Evolutionary conservation across 2,329 filamentous ascomycete species (phyloP).

Genomic region (Fusarium nygamai): DNA sequence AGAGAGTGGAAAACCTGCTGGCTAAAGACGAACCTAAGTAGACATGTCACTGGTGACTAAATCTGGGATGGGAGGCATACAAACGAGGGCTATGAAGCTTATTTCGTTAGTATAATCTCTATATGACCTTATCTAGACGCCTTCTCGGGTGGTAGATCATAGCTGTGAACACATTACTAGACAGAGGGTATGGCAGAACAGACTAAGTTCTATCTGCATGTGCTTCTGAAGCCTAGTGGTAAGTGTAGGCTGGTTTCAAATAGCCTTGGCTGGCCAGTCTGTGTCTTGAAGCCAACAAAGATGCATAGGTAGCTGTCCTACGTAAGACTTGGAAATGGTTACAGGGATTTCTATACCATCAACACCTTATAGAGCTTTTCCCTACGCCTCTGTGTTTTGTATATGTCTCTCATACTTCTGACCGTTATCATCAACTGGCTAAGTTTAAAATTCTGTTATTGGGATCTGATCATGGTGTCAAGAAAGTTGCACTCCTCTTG

Average conservation of each 20-base stretch:
- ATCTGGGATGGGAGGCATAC: background rate
- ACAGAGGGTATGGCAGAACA: background rate
- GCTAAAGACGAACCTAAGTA: conserved; percentile 37
- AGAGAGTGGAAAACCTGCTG: conserved; percentile 64
- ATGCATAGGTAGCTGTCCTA: background rate
- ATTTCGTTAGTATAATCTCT: background rate
- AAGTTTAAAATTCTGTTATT: background rate
- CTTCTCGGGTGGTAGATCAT: background rate
- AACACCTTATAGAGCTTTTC: background rate
- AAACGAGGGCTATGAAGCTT: background rate
- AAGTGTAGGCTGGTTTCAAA: background rate
- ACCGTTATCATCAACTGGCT: background rate
- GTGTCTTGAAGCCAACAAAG: background rate
- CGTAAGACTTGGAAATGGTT: background rate
- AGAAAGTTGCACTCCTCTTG: background rate
- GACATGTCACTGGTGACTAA: background rate
- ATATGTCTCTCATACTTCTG: background rate
- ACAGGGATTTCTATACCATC: background rate
- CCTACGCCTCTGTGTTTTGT: background rate
- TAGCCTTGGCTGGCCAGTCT: background rate
- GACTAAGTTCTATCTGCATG: background rate
- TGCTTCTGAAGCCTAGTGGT: background rate
- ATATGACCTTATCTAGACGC: background rate
- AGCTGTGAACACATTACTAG: background rate
- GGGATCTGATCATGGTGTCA: background rate